Conservation (phyloP, 352 stramenopile species). For the Pythium sukuiense region DNA sequence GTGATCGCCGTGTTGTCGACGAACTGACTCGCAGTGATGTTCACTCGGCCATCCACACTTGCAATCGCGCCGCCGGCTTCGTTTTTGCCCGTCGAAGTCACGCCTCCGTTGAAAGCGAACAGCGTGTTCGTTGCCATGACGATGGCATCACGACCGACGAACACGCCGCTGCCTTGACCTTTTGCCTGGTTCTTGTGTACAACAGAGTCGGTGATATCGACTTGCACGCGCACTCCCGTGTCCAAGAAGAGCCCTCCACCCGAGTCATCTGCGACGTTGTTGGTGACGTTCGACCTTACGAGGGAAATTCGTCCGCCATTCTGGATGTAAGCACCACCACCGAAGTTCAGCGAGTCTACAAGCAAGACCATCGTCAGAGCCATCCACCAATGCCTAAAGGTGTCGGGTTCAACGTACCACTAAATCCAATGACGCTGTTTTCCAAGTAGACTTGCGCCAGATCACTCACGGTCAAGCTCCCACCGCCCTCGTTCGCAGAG, state of each 20-base stretch:
- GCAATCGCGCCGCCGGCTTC: constrained; percentile 56
- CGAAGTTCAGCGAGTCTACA: constrained; percentile 48
- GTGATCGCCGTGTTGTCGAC: constrained; percentile 49
- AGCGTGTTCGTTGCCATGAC: constrained; percentile 24
- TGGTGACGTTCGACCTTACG: constrained; percentile 29
- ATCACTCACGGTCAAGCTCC: constrained; percentile 43
- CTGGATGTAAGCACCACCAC: constrained; percentile 52
- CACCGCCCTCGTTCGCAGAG: constrained; percentile 42
- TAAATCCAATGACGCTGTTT: constrained; percentile 31
- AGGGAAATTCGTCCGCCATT: constrained; percentile 29
- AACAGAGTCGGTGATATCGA: constrained; percentile 27
- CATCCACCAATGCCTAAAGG: neutral
- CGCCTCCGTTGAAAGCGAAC: constrained; percentile 41
- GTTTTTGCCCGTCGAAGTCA: constrained; percentile 53
- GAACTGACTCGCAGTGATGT: constrained; percentile 34
- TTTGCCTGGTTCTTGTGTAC: constrained; percentile 44
- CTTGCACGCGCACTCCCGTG: constrained; percentile 43
- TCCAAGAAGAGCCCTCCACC: constrained; percentile 59
- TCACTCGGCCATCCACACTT: constrained; percentile 37
- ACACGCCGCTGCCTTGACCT: constrained; percentile 52
- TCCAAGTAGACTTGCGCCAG: constrained; percentile 31
- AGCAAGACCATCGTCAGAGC: neutral
- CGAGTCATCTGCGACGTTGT: constrained; percentile 60
- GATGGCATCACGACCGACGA: constrained; percentile 45
- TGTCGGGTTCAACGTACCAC: constrained; percentile 30